Evolutionary conservation across 2,329 filamentous ascomycete genomes (phyloP), one percentile per base, ranked within the genome.

Genomic region (Fonsecaea pedrosoi): DNA sequence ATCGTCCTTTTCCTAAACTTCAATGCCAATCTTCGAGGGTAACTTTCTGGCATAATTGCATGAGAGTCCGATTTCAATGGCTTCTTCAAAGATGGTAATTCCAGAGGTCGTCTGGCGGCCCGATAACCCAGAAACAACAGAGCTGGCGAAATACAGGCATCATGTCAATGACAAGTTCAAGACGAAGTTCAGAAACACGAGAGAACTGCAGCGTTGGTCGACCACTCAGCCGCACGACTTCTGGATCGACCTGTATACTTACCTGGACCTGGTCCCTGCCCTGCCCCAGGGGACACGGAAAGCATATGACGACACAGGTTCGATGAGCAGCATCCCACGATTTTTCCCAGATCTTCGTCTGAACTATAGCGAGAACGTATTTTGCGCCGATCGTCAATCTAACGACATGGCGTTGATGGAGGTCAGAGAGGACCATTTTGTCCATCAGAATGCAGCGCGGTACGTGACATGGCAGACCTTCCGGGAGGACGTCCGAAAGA

Each of bases 311-410:
- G 70, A 75, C 34, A 74, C 60, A 9, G 67, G 74, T 4, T 76
- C 76, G 1, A 79, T 81, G 71, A 75, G 74, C 50, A 69, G 73
- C 1, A 76, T 78, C 48, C 79, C 78, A 4, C 70, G 71, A 9
- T 82, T 80, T 68, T 82, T 81, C 64, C 70, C 74, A 15, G 73
- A 74, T 4, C 60, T 75, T 12, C 57, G 68, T 8, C 69, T 80
- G 63, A 80, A 80, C 67, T 80, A 79, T 62, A 74, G 78, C 1
- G 78, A 80, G 66, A 80, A 80, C 68, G 75, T 79, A 7, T 65
- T 82, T 12, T 21, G 21, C n/a, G 78, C 77, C 32, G 74, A 79
- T 25, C 57, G 73, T 73, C 3, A 54, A 76, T 48, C 35, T 4
- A 8, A 12, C 7, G 35, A 74, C 73, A 12, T 73, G 5, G 80